A percentile compares a stretch with the other conserved stretches of the same genome.
These are phyloP conservation scores for Pestalotiopsis sp. DNA, from an alignment of 2,329 filamentous ascomycete genomes.

Conservation along the genomic window DNA sequence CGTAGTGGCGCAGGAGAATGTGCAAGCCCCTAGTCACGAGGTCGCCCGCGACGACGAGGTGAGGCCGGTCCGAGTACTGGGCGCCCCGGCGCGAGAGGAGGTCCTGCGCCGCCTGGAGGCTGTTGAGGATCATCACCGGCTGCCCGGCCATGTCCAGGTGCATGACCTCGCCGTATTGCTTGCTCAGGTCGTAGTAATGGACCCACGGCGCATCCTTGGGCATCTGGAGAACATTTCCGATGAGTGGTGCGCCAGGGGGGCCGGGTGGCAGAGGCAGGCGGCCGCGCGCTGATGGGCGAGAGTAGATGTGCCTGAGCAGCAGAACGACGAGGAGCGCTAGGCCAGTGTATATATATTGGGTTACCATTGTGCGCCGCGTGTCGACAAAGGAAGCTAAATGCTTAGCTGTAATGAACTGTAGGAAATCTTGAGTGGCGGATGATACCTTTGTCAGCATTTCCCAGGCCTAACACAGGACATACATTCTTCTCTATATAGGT, in stretches of 20 bases:
- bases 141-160: conserved; percentile 23
- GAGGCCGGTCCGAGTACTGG: conserved; percentile 22
- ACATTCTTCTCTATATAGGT: neutral
- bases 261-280: conserved; percentile 18
- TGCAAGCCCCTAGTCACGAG: conserved; percentile 38
- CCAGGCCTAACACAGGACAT: neutral
- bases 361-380: neutral
- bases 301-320: neutral
- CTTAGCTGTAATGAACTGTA: neutral
- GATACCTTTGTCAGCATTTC: no score
- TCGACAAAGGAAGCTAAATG: neutral
- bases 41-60: conserved; percentile 34
- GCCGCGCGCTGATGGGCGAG: neutral
- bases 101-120: conserved; percentile 17
- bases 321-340: neutral
- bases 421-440: no score
- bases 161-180: conserved; percentile 20
- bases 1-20: conserved; percentile 44
- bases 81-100: conserved; percentile 21
- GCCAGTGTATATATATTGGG: neutral
- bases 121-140: conserved; percentile 21
- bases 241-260: conserved; percentile 18
- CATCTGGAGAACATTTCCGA: conserved; percentile 24
- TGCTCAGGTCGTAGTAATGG: conserved; percentile 21
- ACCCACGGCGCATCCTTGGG: conserved; percentile 20